A percentile compares a stretch with the other conserved stretches of the same genome.
Conservation (phyloP, 2,329 filamentous ascomycete genomes). For the Aschersonia sp. region DNA sequence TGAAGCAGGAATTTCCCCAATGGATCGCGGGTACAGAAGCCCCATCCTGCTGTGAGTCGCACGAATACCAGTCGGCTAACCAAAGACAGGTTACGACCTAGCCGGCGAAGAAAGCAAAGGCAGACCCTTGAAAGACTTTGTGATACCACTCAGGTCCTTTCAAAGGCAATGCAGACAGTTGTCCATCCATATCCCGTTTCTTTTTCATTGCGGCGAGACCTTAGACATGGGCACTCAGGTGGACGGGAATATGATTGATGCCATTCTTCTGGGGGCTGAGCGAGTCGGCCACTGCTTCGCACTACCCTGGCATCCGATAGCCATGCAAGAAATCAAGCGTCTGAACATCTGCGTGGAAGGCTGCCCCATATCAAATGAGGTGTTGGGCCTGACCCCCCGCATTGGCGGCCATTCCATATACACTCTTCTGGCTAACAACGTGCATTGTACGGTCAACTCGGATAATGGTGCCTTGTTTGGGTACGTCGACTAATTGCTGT, state of each 20-base stretch:
- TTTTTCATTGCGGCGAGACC: conserved; percentile 67
- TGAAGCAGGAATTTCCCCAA: conserved; percentile 40
- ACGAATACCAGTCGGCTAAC: neutral
- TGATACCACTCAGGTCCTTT: conserved; percentile 41
- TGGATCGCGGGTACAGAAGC: conserved; percentile 44
- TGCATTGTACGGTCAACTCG: conserved; percentile 60
- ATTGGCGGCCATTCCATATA: conserved; percentile 54
- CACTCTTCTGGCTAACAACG: conserved; percentile 51
- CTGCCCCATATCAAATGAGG: conserved; percentile 65
- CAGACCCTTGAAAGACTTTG: conserved; percentile 39
- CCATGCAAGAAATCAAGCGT: conserved; percentile 51
- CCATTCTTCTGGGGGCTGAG: conserved; percentile 48
- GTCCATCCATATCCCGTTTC: conserved; percentile 47
- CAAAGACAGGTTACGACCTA: conserved; percentile 45
- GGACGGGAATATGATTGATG: conserved; percentile 56
- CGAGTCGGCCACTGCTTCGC: conserved; percentile 65
- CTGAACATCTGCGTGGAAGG: conserved; percentile 57
- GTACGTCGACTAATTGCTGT: conserved; percentile 21
- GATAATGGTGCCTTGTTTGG: conserved; percentile 63
- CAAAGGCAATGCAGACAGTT: conserved; percentile 30
- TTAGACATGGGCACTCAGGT: conserved; percentile 48
- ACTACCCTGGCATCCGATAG: conserved; percentile 47
- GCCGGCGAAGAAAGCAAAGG: conserved; percentile 53
- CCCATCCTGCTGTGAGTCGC: neutral
- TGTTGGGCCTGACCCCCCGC: conserved; percentile 52